These are phyloP conservation scores for Kwoniella dendrophila DNA, from an alignment of 768 basidiomycete species.

Conservation along the genomic window DNA sequence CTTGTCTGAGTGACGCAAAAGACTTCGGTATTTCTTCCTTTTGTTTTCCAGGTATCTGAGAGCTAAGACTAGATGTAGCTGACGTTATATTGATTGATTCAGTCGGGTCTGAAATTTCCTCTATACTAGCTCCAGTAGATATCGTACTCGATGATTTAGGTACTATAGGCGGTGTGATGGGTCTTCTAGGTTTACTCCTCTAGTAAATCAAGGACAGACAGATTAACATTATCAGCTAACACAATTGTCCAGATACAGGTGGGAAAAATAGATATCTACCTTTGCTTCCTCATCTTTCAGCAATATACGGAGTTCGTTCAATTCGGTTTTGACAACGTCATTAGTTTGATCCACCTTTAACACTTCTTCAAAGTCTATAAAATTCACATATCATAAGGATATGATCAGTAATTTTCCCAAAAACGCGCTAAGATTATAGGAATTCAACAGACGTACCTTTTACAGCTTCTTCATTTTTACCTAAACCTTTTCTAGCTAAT, in stretches of 20 bases:
- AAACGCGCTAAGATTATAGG: neutral
- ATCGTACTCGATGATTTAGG: neutral
- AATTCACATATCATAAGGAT: neutral
- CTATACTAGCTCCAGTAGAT: conserved; percentile 13
- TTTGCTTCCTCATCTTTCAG: conserved; percentile 28
- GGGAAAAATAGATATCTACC: conserved; percentile 6
- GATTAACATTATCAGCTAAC: neutral
- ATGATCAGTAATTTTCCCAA: too few relatives aligned
- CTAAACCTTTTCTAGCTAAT: conserved; percentile 68
- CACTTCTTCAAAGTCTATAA: conserved; percentile 66
- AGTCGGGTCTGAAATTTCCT: conserved; percentile 3
- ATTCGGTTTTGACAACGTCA: conserved; percentile 65
- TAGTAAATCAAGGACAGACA: neutral
- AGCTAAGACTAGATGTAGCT: neutral
- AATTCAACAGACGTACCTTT: conserved; percentile 60
- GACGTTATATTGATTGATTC: neutral
- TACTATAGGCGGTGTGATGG: conserved; percentile 14
- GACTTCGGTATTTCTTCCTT: neutral
- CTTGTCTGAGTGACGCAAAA: conserved; percentile 25
- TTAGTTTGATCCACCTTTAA: conserved; percentile 69
- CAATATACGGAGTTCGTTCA: conserved; percentile 59
- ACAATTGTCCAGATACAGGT: neutral
- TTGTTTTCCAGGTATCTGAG: neutral
- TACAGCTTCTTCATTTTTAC: conserved; percentile 64
- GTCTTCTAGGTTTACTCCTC: conserved; percentile 12